Evolutionary conservation across 305 asterid species (phyloP).

Genomic region (Rubia peregrina): DNA sequence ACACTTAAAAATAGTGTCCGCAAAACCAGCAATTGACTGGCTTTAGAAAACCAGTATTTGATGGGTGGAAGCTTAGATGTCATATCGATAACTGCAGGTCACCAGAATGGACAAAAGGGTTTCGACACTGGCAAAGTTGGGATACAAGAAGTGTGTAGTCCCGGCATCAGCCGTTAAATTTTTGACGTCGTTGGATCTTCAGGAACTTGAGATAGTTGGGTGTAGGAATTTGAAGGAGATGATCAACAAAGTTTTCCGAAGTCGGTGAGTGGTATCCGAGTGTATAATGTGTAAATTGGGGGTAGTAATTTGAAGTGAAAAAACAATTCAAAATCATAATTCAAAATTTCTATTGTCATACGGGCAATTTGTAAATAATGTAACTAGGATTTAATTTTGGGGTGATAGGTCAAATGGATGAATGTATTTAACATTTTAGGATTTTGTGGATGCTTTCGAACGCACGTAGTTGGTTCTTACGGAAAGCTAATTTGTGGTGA

Average conservation of each 20-base stretch:
- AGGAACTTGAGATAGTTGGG: conserved; percentile 57
- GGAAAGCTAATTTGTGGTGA: background rate
- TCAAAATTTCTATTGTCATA: background rate
- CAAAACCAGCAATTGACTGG: background rate
- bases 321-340: background rate
- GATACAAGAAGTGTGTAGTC: conserved; percentile 66
- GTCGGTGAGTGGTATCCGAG: background rate
- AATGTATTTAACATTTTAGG: background rate
- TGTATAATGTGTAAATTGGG: background rate
- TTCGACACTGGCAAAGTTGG: conserved; percentile 62
- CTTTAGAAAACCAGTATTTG: background rate
- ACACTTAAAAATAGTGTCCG: background rate
- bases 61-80: background rate
- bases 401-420: background rate
- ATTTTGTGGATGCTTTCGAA: background rate
- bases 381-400: background rate
- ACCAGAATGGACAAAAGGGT: conserved; percentile 79
- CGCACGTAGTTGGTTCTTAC: background rate
- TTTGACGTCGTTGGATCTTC: conserved; percentile 29
- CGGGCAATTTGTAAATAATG: background rate
- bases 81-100: conserved; percentile 33
- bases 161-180: conserved; percentile 50
- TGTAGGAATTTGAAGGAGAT: conserved; percentile 76
- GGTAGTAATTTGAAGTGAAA: background rate
- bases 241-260: conserved; percentile 58